These are phyloP conservation scores for Sequoia sempervirens DNA, from an alignment of 75 land plant genomes.

Conservation along the genomic window DNA sequence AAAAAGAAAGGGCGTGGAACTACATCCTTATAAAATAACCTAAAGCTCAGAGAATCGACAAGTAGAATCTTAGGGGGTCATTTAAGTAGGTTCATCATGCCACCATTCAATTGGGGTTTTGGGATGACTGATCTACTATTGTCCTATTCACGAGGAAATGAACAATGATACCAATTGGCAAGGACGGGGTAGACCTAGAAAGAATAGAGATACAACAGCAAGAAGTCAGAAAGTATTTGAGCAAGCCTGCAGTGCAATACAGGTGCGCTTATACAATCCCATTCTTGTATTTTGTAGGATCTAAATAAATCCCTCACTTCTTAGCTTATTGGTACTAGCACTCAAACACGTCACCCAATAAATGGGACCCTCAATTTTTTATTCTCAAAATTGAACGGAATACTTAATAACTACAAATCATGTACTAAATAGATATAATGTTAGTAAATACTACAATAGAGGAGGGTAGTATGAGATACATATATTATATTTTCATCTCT, in stretches of 20 bases:
- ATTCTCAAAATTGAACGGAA: neutral
- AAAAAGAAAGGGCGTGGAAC: too few relatives aligned
- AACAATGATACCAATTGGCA: neutral
- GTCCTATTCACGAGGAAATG: too few relatives aligned
- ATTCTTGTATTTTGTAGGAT: neutral
- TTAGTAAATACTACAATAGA: neutral
- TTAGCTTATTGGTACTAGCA: neutral
- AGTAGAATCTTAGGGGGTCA: too few relatives aligned
- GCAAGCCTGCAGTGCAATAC: conserved; percentile 70
- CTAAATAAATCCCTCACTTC: neutral
- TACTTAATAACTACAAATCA: neutral
- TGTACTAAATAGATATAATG: neutral
- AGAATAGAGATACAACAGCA: conserved; percentile 43
- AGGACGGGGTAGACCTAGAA: neutral
- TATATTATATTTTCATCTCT: neutral
- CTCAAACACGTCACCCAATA: neutral
- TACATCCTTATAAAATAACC: too few relatives aligned
- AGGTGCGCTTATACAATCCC: conserved; percentile 24
- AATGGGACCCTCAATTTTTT: neutral
- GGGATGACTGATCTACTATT: too few relatives aligned
- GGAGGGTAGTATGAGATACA: neutral
- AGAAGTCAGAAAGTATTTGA: conserved; percentile 73
- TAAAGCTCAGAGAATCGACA: too few relatives aligned
- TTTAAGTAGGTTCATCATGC: too few relatives aligned
- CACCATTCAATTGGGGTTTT: too few relatives aligned